Conservation (phyloP, 2,329 filamentous ascomycete species). For the Raffaelea ambrosiae region DNA sequence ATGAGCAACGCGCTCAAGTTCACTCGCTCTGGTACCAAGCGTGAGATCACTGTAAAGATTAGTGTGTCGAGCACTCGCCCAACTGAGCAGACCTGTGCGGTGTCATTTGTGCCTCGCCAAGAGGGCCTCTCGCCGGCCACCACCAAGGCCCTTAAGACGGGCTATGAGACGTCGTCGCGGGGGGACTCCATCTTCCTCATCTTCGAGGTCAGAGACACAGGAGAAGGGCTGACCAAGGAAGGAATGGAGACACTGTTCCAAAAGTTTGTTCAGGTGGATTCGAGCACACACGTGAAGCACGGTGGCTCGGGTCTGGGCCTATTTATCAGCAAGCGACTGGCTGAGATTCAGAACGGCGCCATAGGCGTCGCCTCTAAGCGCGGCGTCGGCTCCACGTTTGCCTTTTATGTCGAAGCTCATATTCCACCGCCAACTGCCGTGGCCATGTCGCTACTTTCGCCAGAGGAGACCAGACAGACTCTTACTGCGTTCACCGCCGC, state of each 20-base stretch:
- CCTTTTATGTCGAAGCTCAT: conserved; percentile 61
- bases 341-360: conserved; percentile 70
- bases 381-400: conserved; percentile 65
- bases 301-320: conserved; percentile 71
- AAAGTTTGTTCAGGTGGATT: conserved; percentile 69
- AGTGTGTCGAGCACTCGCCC: conserved; percentile 33
- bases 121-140: conserved; percentile 13
- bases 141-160: too few species aligned
- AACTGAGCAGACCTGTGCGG: conserved; percentile 32
- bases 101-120: conserved; percentile 55
- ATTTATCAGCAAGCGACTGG: conserved; percentile 72
- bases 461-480: conserved; percentile 7
- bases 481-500: too few species aligned
- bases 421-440: conserved; percentile 30
- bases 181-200: conserved; percentile 53
- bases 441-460: conserved; percentile 25
- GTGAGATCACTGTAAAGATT: conserved; percentile 43
- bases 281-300: conserved; percentile 68
- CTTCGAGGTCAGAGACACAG: conserved; percentile 70
- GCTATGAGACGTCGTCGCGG: conserved; percentile 3
- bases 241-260: conserved; percentile 71
- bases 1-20: conserved; percentile 79
- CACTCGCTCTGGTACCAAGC: conserved; percentile 53
- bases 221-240: conserved; percentile 60
- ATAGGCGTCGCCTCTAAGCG: conserved; percentile 65